Evolutionary conservation across 2,329 filamentous ascomycete species (phyloP).

Genomic region (Colletotrichum coccodes): DNA sequence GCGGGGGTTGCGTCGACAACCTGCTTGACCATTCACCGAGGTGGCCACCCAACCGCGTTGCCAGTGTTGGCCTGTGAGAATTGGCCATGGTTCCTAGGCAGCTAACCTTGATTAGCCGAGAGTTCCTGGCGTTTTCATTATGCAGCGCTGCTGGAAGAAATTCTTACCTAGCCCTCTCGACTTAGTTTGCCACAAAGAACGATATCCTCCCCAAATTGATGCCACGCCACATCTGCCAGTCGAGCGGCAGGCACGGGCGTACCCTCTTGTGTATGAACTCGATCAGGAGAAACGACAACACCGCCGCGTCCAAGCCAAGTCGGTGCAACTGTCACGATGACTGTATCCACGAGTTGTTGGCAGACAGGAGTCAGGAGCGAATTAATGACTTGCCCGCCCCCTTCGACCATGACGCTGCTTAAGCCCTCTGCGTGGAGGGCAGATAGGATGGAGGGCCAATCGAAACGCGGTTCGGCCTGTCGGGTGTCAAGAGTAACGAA

Average conservation of each 20-base stretch:
- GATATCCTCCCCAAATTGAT: constrained; percentile 83
- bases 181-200: constrained; percentile 78
- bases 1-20: not conserved
- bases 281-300: constrained; percentile 79
- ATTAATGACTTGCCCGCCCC: constrained; percentile 85
- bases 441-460: constrained; percentile 73
- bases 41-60: not conserved
- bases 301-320: constrained; percentile 89
- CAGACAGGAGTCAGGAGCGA: constrained; percentile 74
- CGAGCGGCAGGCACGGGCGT: constrained; percentile 70
- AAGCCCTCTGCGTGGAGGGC: constrained; percentile 70
- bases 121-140: not conserved
- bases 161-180: constrained; percentile 17
- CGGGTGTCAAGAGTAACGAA: constrained; percentile 52
- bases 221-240: constrained; percentile 76
- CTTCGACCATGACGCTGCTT: constrained; percentile 89
- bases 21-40: constrained; percentile 1
- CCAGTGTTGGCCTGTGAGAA: not conserved
- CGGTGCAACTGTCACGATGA: constrained; percentile 90
- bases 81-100: not conserved
- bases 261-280: constrained; percentile 60
- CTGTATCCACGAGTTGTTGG: constrained; percentile 73
- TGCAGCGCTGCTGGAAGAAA: not conserved
- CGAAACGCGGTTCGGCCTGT: constrained; percentile 54
- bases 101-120: not conserved